These are phyloP conservation scores for Amanita rimosa DNA, from an alignment of 768 basidiomycete species.

Conservation along the genomic window DNA sequence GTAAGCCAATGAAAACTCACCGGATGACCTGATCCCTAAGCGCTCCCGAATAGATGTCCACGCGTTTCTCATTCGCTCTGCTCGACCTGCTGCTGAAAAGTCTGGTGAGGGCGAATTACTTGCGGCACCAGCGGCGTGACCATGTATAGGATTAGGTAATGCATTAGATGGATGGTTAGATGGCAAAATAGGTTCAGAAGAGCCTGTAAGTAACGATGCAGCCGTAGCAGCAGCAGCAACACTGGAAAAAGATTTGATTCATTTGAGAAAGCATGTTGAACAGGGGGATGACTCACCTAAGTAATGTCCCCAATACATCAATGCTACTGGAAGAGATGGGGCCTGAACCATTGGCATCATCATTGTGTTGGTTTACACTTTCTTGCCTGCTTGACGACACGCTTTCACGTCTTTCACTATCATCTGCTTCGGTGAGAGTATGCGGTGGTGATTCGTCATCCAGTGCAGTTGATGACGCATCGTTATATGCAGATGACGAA, in stretches of 20 bases:
- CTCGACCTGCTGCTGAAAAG: slow-evolving; percentile 20
- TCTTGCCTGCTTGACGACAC: not conserved
- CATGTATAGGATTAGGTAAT: slow-evolving; percentile 25
- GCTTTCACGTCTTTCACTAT: slow-evolving; percentile 4
- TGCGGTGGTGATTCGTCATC: not conserved
- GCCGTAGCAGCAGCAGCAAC: slow-evolving; percentile 91
- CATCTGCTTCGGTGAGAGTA: not conserved
- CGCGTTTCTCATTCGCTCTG: slow-evolving; percentile 47
- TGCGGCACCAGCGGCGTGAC: slow-evolving; percentile 3
- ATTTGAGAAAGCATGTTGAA: not conserved
- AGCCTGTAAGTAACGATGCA: slow-evolving; percentile 69
- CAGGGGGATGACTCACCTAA: slow-evolving; percentile 42
- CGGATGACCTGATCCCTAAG: slow-evolving; percentile 35
- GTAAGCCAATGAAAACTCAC: slow-evolving; percentile 10
- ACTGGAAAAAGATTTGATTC: slow-evolving; percentile 22
- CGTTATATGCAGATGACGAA: not conserved
- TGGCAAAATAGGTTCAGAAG: slow-evolving; percentile 52
- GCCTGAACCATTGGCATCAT: slow-evolving; percentile 13
- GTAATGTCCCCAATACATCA: slow-evolving; percentile 71
- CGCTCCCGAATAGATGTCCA: slow-evolving; percentile 64
- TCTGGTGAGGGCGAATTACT: slow-evolving; percentile 23
- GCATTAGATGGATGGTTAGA: slow-evolving; percentile 37
- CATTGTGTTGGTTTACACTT: slow-evolving; percentile 8
- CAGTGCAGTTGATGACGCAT: not conserved
- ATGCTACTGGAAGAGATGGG: slow-evolving; percentile 63